Evolutionary conservation across 106 monocot genomes (phyloP).

Genomic region (Posidonia australis): DNA sequence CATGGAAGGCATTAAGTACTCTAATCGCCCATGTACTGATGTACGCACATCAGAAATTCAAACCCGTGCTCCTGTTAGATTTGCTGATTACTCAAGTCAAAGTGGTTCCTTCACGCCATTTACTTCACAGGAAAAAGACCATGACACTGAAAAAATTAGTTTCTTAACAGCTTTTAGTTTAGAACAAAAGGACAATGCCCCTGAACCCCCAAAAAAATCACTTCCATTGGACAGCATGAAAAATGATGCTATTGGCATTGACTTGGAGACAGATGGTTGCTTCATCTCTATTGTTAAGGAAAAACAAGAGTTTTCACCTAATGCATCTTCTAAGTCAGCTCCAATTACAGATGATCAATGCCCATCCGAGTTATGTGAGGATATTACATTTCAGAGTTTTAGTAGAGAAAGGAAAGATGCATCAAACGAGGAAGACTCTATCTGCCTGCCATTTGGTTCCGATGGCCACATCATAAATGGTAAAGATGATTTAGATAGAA

Average conservation of each 20-base stretch:
- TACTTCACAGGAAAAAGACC: neutral
- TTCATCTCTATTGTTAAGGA: conserved; percentile 16
- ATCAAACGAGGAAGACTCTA: neutral
- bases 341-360: neutral
- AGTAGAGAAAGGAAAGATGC: neutral
- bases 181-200: neutral
- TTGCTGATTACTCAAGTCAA: neutral
- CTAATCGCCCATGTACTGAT: neutral
- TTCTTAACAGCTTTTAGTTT: no score
- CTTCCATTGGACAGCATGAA: conserved; percentile 11
- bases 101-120: neutral
- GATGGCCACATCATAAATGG: conserved; percentile 10
- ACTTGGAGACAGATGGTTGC: conserved; percentile 20
- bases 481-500: neutral
- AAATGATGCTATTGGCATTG: conserved; percentile 8
- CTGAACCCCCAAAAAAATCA: conserved; percentile 6
- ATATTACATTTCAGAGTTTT: neutral
- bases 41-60: conserved; percentile 8
- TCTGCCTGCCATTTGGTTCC: neutral
- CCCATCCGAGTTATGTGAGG: neutral
- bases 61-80: conserved; percentile 1
- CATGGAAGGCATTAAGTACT: neutral
- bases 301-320: neutral
- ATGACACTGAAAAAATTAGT: no score
- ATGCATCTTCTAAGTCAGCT: neutral